phyloP scores from a whole-genome alignment of 371 early-diverging fungal genomes.

The Syncephalastrum racemosum region DNA sequence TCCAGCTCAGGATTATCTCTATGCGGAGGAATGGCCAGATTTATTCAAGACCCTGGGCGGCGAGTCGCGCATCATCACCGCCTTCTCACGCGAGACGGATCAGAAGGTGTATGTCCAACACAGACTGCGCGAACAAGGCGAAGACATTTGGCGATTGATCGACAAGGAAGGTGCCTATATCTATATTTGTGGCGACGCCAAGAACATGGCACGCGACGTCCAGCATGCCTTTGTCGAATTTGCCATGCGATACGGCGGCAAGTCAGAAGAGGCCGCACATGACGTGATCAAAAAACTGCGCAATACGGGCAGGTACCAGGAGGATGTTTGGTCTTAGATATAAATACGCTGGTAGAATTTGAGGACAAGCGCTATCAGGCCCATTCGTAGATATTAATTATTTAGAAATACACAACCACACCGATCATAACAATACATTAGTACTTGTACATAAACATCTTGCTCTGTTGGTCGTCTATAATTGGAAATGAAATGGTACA shows the following conservation, averaged over 20 bases:
- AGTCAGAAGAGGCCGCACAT: conserved; percentile 67
- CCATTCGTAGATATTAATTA: too few species aligned
- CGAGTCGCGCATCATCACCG: conserved; percentile 70
- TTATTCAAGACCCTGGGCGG: conserved; percentile 60
- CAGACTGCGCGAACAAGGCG: conserved; percentile 62
- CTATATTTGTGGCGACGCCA: conserved; percentile 97
- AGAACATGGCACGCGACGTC: conserved; percentile 95
- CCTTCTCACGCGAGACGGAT: conserved; percentile 82
- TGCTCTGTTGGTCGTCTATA: conserved; percentile 1
- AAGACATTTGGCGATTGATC: conserved; percentile 68
- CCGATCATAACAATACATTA: too few species aligned
- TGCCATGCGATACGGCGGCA: conserved; percentile 68
- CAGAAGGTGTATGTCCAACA: conserved; percentile 93
- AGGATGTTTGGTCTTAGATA: conserved; percentile 91
- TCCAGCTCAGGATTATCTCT: conserved; percentile 81
- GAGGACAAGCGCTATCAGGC: too few species aligned
- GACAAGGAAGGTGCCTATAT: conserved; percentile 72
- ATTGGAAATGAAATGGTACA: neutral
- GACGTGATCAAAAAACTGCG: conserved; percentile 83
- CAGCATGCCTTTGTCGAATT: conserved; percentile 63
- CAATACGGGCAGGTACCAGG: conserved; percentile 83
- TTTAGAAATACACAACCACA: too few species aligned
- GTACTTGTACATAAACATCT: too few species aligned
- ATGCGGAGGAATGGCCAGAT: conserved; percentile 79
- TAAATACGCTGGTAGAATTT: neutral